phyloP scores from a whole-genome alignment of 2,329 filamentous ascomycete genomes.

The Nemania sp. region DNA sequence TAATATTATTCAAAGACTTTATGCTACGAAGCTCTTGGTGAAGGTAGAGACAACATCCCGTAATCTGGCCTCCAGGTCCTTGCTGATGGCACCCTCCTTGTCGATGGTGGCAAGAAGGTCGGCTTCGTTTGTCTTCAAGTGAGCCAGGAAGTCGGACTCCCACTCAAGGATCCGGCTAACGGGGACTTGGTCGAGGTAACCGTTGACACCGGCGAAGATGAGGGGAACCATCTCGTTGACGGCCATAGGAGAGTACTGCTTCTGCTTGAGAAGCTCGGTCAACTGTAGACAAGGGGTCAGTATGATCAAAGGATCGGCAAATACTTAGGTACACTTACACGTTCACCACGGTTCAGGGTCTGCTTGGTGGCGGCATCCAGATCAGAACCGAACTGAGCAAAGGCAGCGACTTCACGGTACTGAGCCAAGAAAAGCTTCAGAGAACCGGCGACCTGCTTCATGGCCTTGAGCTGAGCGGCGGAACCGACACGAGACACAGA shows the following conservation, averaged over 20 bases:
- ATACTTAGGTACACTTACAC: slow-evolving; percentile 63
- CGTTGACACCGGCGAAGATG: slow-evolving; percentile 99
- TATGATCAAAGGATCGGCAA: background rate
- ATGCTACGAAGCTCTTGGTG: slow-evolving; percentile 87
- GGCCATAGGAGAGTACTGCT: slow-evolving; percentile 98
- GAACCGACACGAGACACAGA: slow-evolving; percentile 99
- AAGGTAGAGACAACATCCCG: slow-evolving; percentile 78
- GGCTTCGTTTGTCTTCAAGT: slow-evolving; percentile 88
- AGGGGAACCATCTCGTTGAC: slow-evolving; percentile 99
- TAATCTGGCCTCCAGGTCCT: slow-evolving; percentile 84
- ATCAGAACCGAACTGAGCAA: slow-evolving; percentile 99
- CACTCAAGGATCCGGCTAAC: slow-evolving; percentile 90
- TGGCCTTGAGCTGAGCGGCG: slow-evolving; percentile 99
- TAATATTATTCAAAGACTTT: slow-evolving; percentile 46
- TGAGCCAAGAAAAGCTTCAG: slow-evolving; percentile 99
- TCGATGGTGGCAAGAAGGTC: slow-evolving; percentile 86
- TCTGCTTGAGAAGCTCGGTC: slow-evolving; percentile 99
- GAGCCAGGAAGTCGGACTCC: slow-evolving; percentile 92
- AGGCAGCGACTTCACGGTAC: slow-evolving; percentile 99
- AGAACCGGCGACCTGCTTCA: slow-evolving; percentile 99
- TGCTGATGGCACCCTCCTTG: slow-evolving; percentile 94
- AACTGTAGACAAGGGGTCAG: slow-evolving; percentile 53
- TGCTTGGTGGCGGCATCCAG: slow-evolving; percentile 99
- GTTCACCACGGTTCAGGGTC: slow-evolving; percentile 96
- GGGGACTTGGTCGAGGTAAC: slow-evolving; percentile 85